These are phyloP conservation scores for Porphyrellus cyaneotinctus DNA, from an alignment of 768 basidiomycete genomes.

Conservation along the genomic window DNA sequence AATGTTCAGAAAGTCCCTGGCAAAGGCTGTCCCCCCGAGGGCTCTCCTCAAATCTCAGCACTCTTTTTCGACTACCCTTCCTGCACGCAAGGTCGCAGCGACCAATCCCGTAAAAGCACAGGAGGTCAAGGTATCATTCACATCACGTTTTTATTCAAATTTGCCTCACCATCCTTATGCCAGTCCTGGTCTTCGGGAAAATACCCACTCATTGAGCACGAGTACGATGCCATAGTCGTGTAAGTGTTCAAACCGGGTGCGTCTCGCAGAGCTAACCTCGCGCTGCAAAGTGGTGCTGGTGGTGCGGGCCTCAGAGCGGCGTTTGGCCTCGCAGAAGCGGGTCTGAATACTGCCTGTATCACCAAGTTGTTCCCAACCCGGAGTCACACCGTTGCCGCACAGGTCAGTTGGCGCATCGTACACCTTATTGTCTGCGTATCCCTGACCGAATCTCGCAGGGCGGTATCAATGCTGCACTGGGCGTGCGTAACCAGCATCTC, in stretches of 20 bases:
- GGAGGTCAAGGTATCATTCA: slow-evolving; percentile 62
- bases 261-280: slow-evolving; percentile 12
- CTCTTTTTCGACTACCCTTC: slow-evolving; percentile 63
- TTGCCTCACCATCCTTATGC: slow-evolving; percentile 7
- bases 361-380: slow-evolving; percentile 98
- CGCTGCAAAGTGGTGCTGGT: slow-evolving; percentile 77
- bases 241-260: slow-evolving; percentile 43
- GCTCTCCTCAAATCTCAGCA: slow-evolving; percentile 48
- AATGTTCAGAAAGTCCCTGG: slow-evolving; percentile 67
- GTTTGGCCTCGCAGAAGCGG: slow-evolving; percentile 96
- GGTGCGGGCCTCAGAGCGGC: slow-evolving; percentile 98
- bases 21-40: slow-evolving; percentile 31
- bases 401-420: slow-evolving; percentile 44
- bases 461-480: slow-evolving; percentile 96
- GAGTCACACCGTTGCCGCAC: slow-evolving; percentile 98
- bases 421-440: background rate
- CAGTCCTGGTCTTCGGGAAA: slow-evolving; percentile 80
- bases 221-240: slow-evolving; percentile 99
- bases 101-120: slow-evolving; percentile 76
- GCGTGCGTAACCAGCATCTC: slow-evolving; percentile 47
- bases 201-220: slow-evolving; percentile 97
- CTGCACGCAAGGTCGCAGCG: slow-evolving; percentile 57
- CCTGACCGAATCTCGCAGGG: slow-evolving; percentile 48
- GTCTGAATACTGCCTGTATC: slow-evolving; percentile 98
- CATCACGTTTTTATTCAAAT: background rate